Base-by-base conservation (phyloP, 2,329 filamentous ascomycete species). In the Colletotrichum acutatum region DNA sequence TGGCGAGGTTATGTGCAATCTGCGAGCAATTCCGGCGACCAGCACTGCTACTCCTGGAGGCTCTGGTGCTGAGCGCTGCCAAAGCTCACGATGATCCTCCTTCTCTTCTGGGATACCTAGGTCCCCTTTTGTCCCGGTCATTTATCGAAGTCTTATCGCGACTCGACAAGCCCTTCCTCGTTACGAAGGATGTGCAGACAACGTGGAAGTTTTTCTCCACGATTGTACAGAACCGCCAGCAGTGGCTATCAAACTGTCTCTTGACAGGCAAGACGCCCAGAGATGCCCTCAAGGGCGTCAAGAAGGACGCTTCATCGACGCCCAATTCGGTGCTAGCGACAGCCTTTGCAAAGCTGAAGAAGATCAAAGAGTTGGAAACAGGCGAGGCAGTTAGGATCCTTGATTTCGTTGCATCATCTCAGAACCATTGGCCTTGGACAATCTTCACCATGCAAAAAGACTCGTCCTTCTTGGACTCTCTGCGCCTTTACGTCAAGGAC, bases 371-470 rank as follows among this genome's bases (percentile, higher is more conserved):
- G 1, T 81, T 95, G 26, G 87, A 92, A 9, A 87, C 89, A n/a
- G 85, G 86, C 42, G 90, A 95, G 74, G 90, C 92, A 4, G 85
- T 95, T 26, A 91, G 93, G 0, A 91, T 98, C 77, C 87, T 99
- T 19, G 92, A 96, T 77, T 98, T 98, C 80, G 90, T 98, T 49
- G 91, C 94, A 2, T 91, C 93, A 3, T 94, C 96, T 5, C 95
- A 98, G 79, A 97, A 98, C 81, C 94, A 95, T 79, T 98, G 96
- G 96, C 93, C 95, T 1, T 98, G 96, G 94, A 95, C 95, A 1
- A 95, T 97, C 69, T 92, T 94, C 69, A 91, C 93, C 52, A 85
- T 97, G 46, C 90, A 93, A 74, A 92, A 92, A 72, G 93, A 97
- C 77, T 88, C 89, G 0, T 86, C 87, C 0, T 96, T 98, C 78